A percentile compares a stretch with the other conserved stretches of the same genome.
Evolutionary conservation across 352 stramenopile genomes (phyloP).

Genomic region (Blastocystis sp.): DNA sequence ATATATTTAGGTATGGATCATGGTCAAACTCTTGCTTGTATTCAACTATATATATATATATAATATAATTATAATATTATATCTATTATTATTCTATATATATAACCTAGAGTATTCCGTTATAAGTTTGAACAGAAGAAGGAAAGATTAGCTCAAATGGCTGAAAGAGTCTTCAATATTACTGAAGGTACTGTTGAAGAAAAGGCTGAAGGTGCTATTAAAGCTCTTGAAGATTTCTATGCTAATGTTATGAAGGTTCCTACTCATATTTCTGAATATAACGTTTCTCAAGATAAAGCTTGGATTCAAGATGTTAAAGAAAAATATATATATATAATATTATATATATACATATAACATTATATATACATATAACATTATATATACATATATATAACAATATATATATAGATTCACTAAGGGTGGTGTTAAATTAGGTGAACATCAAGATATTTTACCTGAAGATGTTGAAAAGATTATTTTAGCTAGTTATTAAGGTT

Average conservation of each 20-base stretch:
- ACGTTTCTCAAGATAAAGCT: slow-evolving; percentile 13
- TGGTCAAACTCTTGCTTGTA: slow-evolving; percentile 18
- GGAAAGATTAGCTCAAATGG: slow-evolving; percentile 32
- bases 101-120: slow-evolving; percentile 22
- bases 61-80: no score
- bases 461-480: slow-evolving; percentile 21
- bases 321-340: slow-evolving; percentile 7
- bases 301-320: slow-evolving; percentile 21
- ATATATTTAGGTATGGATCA: slow-evolving; percentile 29
- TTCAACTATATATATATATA: no score
- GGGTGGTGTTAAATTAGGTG: slow-evolving; percentile 24
- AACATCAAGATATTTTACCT: slow-evolving; percentile 28
- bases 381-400: no score
- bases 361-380: no score
- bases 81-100: no score
- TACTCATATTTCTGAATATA: slow-evolving; percentile 22
- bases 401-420: no score
- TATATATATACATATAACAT: no score
- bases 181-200: slow-evolving; percentile 25
- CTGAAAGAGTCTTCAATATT: slow-evolving; percentile 28
- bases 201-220: slow-evolving; percentile 19
- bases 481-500: slow-evolving; percentile 9
- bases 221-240: slow-evolving; percentile 33
- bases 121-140: slow-evolving; percentile 30
- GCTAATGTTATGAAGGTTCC: slow-evolving; percentile 29